Conservation (phyloP, 2,329 filamentous ascomycete genomes). For the Neofusicoccum parvum region DNA sequence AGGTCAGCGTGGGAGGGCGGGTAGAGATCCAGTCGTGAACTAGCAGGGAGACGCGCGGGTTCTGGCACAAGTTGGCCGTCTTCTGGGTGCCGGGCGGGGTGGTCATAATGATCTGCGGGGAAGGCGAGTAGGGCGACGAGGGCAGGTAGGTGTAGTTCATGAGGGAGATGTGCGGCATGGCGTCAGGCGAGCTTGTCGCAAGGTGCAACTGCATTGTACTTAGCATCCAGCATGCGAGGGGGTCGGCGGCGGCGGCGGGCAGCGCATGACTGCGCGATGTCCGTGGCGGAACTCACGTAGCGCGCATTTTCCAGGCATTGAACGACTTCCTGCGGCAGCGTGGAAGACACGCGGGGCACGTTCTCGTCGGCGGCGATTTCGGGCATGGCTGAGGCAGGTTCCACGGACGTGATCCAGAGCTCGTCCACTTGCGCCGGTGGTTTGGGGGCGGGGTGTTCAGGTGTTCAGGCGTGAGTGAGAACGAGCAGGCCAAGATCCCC, state of each 20-base stretch:
- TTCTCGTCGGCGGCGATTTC: background rate
- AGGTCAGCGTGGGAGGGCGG: slow-evolving; percentile 73
- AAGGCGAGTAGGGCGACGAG: slow-evolving; percentile 65
- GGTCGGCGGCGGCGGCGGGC: slow-evolving; percentile 17
- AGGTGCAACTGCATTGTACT: slow-evolving; percentile 74
- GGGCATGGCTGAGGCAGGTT: slow-evolving; percentile 47
- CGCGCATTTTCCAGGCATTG: slow-evolving; percentile 92
- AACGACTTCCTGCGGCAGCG: slow-evolving; percentile 80
- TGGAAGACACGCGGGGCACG: slow-evolving; percentile 56
- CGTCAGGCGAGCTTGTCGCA: slow-evolving; percentile 83
- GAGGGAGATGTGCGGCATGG: slow-evolving; percentile 86
- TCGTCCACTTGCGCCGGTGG: slow-evolving; percentile 58
- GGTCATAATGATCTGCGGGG: slow-evolving; percentile 81
- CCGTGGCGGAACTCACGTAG: slow-evolving; percentile 64
- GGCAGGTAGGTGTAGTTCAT: slow-evolving; percentile 99
- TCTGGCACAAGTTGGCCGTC: slow-evolving; percentile 77
- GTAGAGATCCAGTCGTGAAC: slow-evolving; percentile 98
- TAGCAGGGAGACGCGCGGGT: slow-evolving; percentile 87
- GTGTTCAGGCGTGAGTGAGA: background rate
- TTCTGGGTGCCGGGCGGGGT: slow-evolving; percentile 79
- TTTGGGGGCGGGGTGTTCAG: slow-evolving; percentile 35
- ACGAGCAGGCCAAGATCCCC: slow-evolving; percentile 5
- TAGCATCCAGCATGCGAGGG: slow-evolving; percentile 18
- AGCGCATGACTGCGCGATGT: background rate
- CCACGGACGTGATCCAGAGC: slow-evolving; percentile 50